Conservation (phyloP, 2,329 filamentous ascomycete species). For the Aspergillus novoparasiticus region DNA sequence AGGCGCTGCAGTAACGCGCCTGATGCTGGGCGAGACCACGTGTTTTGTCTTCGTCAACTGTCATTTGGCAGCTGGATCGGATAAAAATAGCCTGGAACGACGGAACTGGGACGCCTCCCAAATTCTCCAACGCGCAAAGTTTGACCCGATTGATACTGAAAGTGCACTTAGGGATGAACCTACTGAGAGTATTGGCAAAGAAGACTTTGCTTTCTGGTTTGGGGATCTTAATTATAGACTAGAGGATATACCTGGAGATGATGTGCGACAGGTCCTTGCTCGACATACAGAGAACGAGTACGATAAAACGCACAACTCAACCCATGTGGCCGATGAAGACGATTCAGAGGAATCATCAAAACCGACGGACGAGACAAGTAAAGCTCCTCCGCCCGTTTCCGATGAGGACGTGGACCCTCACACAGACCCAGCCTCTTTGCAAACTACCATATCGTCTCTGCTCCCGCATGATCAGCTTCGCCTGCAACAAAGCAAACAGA, state of each 20-base stretch:
- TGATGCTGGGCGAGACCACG: conserved; percentile 88
- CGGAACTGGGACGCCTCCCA: conserved; percentile 89
- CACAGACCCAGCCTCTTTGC: conserved; percentile 80
- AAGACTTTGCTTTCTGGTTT: conserved; percentile 95
- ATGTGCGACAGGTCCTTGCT: conserved; percentile 81
- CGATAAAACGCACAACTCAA: conserved; percentile 52
- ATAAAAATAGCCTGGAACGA: conserved; percentile 74
- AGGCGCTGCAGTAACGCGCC: conserved; percentile 77
- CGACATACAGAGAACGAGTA: conserved; percentile 82
- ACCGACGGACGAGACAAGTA: conserved; percentile 4
- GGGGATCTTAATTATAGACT: conserved; percentile 95
- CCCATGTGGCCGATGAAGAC: conserved; percentile 12
- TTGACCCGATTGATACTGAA: conserved; percentile 72
- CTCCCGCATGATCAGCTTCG: conserved; percentile 86
- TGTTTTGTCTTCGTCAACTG: conserved; percentile 87
- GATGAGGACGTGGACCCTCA: conserved; percentile 71
- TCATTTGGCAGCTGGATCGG: conserved; percentile 85
- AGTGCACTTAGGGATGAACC: conserved; percentile 60
- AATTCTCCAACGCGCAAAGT: conserved; percentile 73
- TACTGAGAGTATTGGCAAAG: conserved; percentile 73
- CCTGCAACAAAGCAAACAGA: conserved; percentile 71
- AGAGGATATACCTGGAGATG: conserved; percentile 83
- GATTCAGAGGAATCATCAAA: conserved; percentile 9
- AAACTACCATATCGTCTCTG: conserved; percentile 84
- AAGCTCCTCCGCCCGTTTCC: conserved; percentile 18